Conservation (phyloP, 208 protist genomes). For the Leishmania tarentolae region DNA sequence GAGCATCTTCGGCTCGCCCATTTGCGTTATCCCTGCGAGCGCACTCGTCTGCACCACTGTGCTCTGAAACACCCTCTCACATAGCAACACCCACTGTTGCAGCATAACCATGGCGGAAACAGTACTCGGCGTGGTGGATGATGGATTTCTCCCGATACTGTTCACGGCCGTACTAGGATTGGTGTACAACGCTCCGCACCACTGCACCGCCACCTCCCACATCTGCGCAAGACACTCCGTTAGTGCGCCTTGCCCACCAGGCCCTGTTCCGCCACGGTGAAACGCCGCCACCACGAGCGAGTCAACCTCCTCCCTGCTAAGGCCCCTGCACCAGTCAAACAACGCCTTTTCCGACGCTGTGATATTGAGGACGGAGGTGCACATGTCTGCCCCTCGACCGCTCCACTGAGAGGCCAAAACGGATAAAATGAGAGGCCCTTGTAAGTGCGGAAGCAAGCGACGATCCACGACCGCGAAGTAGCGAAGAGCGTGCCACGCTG, state of each 20-base stretch:
- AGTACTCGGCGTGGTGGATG: neutral
- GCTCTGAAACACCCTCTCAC: slow-evolving; percentile 20
- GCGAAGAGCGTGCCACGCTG: slow-evolving; percentile 23
- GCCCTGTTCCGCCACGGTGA: neutral
- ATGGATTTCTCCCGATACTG: no score
- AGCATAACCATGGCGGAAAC: slow-evolving; percentile 4
- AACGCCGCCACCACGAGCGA: slow-evolving; percentile 7
- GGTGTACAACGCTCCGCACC: slow-evolving; percentile 22
- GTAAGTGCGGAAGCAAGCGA: slow-evolving; percentile 18
- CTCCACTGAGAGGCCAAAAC: slow-evolving; percentile 19
- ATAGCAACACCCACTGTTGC: slow-evolving; percentile 14
- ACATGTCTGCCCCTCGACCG: neutral
- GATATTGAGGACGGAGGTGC: slow-evolving; percentile 10
- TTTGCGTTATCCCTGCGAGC: neutral
- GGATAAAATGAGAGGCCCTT: slow-evolving; percentile 24
- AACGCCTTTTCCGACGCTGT: slow-evolving; percentile 14
- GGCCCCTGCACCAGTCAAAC: slow-evolving; percentile 12
- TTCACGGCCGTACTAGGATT: neutral
- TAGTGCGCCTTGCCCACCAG: neutral
- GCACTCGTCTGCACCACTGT: neutral
- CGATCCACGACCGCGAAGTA: slow-evolving; percentile 5
- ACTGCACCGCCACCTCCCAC: slow-evolving; percentile 28
- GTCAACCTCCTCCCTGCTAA: slow-evolving; percentile 4
- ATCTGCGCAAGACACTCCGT: slow-evolving; percentile 18
- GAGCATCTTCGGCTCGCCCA: neutral